Conservation (phyloP, 768 basidiomycete genomes). For the Pleurotus platypus region DNA sequence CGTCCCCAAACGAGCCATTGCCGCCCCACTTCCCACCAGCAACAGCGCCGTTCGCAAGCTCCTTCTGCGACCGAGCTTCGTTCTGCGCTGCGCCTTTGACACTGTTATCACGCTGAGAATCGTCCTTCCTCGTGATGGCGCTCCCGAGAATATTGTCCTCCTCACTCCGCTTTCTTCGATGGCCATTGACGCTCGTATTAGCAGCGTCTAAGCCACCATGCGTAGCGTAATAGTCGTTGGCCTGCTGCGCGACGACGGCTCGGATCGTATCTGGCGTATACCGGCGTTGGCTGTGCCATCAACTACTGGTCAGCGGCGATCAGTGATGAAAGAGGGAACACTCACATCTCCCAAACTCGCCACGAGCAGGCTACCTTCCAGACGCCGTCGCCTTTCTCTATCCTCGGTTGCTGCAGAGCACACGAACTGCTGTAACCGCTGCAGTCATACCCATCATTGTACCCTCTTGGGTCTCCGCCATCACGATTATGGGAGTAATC, state of each 20-base stretch:
- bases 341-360: constrained; percentile 4
- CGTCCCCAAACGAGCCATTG: neutral
- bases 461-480: neutral
- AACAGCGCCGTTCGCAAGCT: neutral
- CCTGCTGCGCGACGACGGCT: constrained; percentile 11
- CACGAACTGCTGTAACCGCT: neutral
- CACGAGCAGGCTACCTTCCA: constrained; percentile 7
- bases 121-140: neutral
- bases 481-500: neutral
- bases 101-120: neutral
- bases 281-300: constrained; percentile 1
- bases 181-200: neutral
- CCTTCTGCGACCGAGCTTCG: neutral
- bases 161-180: neutral
- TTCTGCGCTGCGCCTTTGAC: neutral
- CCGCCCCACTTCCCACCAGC: neutral
- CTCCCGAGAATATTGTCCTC: neutral
- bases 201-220: neutral
- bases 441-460: neutral
- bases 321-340: neutral
- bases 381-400: constrained; percentile 4
- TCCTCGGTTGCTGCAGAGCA: neutral
- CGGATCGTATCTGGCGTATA: constrained; percentile 12
- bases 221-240: constrained; percentile 8
- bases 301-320: no score